phyloP scores from a whole-genome alignment of 2,329 filamentous ascomycete genomes.

The Zymoseptoria ardabiliae region DNA sequence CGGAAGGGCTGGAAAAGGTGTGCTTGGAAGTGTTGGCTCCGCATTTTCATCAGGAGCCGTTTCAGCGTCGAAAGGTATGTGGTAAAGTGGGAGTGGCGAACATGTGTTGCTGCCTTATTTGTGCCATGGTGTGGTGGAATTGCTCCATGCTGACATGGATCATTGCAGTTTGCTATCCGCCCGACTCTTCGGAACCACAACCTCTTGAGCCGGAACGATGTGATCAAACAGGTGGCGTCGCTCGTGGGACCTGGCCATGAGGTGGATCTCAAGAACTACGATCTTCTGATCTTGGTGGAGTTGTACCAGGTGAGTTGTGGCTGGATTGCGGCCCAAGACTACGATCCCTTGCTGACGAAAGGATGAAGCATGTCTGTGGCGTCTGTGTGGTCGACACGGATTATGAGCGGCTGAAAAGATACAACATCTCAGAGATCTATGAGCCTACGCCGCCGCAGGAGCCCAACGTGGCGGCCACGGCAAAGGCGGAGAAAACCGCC shows the following conservation, averaged over 20 bases:
- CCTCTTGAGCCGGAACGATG: slow-evolving; percentile 56
- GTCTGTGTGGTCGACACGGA: slow-evolving; percentile 71
- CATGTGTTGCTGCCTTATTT: not conserved
- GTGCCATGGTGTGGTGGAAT: not conserved
- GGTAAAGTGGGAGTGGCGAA: no score
- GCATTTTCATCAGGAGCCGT: slow-evolving; percentile 52
- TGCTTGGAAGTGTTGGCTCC: slow-evolving; percentile 55
- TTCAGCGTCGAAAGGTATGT: slow-evolving; percentile 46
- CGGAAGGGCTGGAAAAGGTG: slow-evolving; percentile 59
- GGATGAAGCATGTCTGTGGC: slow-evolving; percentile 59
- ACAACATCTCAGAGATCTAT: slow-evolving; percentile 70
- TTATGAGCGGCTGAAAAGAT: slow-evolving; percentile 68
- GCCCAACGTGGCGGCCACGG: not conserved
- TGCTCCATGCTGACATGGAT: not conserved
- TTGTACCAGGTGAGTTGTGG: slow-evolving; percentile 61
- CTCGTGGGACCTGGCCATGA: slow-evolving; percentile 61
- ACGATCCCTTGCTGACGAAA: not conserved
- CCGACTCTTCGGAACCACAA: slow-evolving; percentile 69
- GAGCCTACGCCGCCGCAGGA: slow-evolving; percentile 38
- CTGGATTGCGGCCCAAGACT: not conserved
- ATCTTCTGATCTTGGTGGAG: slow-evolving; percentile 72
- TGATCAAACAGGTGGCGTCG: slow-evolving; percentile 65
- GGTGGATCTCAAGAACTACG: slow-evolving; percentile 69
- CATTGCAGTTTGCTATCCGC: slow-evolving; percentile 68
- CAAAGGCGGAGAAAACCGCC: not conserved